phyloP scores from a whole-genome alignment of 352 stramenopile genomes.

The Globisporangium yorkense region DNA sequence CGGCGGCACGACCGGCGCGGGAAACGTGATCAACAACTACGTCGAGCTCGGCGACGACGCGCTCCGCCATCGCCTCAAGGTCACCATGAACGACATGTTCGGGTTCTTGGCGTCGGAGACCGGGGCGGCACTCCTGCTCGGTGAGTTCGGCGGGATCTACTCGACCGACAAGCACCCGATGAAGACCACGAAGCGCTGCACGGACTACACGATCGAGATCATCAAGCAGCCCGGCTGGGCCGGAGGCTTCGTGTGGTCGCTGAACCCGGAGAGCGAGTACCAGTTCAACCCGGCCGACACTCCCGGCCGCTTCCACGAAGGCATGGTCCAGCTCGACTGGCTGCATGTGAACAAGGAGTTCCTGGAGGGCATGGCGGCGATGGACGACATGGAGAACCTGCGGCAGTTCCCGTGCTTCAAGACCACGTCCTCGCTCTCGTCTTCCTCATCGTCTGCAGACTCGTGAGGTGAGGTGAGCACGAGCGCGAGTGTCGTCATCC shows the following conservation, averaged over 20 bases:
- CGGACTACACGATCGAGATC: constrained; percentile 25
- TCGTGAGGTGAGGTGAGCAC: neutral
- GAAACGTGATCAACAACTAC: constrained; percentile 15
- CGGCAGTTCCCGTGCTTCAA: constrained; percentile 28
- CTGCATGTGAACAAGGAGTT: constrained; percentile 20
- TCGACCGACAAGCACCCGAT: constrained; percentile 19
- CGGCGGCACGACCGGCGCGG: constrained; percentile 9
- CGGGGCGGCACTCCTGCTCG: constrained; percentile 21
- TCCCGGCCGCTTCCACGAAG: constrained; percentile 17
- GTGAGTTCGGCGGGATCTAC: constrained; percentile 33
- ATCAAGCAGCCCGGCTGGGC: constrained; percentile 25
- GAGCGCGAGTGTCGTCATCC: neutral
- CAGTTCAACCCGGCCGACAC: constrained; percentile 34
- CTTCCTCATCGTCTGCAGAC: neutral
- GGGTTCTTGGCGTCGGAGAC: constrained; percentile 22
- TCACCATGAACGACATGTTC: constrained; percentile 37
- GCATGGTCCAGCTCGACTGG: constrained; percentile 21
- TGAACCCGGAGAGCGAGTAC: constrained; percentile 35
- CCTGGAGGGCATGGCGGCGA: constrained; percentile 18
- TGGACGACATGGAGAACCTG: constrained; percentile 30
- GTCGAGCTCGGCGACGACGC: constrained; percentile 24
- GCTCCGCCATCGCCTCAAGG: constrained; percentile 17
- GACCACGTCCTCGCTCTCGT: constrained; percentile 1
- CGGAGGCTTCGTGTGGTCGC: constrained; percentile 28
- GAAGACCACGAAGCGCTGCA: constrained; percentile 26